Conservation (phyloP, 345 rosid genomes). For the Eucalyptus grandis region DNA sequence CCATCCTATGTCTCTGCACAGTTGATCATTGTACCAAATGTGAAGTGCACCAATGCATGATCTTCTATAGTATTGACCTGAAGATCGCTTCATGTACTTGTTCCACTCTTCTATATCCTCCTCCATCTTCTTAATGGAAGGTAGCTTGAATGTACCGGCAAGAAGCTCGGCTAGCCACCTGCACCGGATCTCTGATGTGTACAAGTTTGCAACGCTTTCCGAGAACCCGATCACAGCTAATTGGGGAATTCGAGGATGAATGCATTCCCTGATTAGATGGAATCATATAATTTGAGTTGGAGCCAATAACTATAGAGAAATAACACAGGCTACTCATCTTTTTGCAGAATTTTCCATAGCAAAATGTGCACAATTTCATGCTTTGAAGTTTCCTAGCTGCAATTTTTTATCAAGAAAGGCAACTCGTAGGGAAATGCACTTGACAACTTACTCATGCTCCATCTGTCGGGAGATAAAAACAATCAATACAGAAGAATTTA, state of each 20-base stretch:
- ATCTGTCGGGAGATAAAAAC: not conserved
- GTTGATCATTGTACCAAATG: conserved; percentile 27
- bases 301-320: not conserved
- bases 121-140: conserved; percentile 24
- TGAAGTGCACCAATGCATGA: conserved; percentile 18
- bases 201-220: conserved; percentile 19
- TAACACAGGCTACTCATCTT: not conserved
- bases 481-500: not conserved
- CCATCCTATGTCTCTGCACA: conserved; percentile 29
- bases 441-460: not conserved
- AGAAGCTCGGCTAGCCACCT: conserved; percentile 28
- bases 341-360: not conserved
- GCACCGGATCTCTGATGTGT: conserved; percentile 22
- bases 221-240: conserved; percentile 28
- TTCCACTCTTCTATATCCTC: conserved; percentile 10
- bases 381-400: not conserved
- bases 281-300: not conserved
- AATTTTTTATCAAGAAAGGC: not conserved
- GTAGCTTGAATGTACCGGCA: conserved; percentile 11
- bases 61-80: conserved; percentile 5
- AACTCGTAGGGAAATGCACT: not conserved
- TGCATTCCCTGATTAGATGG: conserved; percentile 13
- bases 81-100: conserved; percentile 7
- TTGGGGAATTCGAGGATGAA: conserved; percentile 27
- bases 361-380: not conserved